These are phyloP conservation scores for Alternaria sp. DNA, from an alignment of 2,329 filamentous ascomycete species.

Conservation along the genomic window DNA sequence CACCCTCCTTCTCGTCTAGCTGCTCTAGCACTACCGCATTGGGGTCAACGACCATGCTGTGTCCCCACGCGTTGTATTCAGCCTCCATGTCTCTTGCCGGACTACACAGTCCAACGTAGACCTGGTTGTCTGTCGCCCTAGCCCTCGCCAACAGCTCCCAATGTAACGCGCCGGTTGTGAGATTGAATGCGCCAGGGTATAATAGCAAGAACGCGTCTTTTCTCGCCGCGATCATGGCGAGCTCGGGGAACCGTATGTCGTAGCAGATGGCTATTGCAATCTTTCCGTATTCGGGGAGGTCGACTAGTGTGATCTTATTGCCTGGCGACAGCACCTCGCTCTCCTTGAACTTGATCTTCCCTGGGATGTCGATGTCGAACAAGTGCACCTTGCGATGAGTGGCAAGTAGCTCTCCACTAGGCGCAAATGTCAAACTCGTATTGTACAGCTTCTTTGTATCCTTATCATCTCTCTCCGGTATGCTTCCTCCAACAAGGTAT, in stretches of 20 bases:
- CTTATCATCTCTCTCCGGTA: conserved; percentile 76
- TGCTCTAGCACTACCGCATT: conserved; percentile 82
- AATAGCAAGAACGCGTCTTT: conserved; percentile 85
- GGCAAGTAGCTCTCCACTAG: conserved; percentile 78
- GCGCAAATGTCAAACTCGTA: conserved; percentile 83
- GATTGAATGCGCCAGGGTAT: conserved; percentile 97
- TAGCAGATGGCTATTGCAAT: conserved; percentile 95
- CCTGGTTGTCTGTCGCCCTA: conserved; percentile 89
- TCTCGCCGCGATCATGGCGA: conserved; percentile 86
- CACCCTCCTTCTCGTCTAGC: conserved; percentile 78
- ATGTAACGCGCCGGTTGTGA: conserved; percentile 89
- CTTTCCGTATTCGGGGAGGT: conserved; percentile 86
- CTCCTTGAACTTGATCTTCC: conserved; percentile 90
- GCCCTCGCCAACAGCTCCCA: conserved; percentile 85
- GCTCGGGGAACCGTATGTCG: conserved; percentile 94
- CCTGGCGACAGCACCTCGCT: conserved; percentile 87
- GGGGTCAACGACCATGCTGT: conserved; percentile 87
- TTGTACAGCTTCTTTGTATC: conserved; percentile 79
- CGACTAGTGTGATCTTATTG: conserved; percentile 82
- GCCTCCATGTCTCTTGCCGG: conserved; percentile 81
- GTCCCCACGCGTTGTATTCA: conserved; percentile 88
- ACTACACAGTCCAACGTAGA: conserved; percentile 91
- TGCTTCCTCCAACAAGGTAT: conserved; percentile 89
- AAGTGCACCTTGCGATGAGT: conserved; percentile 93
- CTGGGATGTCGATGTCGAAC: conserved; percentile 97